phyloP scores from a whole-genome alignment of 73 alveolate genomes.

The Halteria grandinella region DNA sequence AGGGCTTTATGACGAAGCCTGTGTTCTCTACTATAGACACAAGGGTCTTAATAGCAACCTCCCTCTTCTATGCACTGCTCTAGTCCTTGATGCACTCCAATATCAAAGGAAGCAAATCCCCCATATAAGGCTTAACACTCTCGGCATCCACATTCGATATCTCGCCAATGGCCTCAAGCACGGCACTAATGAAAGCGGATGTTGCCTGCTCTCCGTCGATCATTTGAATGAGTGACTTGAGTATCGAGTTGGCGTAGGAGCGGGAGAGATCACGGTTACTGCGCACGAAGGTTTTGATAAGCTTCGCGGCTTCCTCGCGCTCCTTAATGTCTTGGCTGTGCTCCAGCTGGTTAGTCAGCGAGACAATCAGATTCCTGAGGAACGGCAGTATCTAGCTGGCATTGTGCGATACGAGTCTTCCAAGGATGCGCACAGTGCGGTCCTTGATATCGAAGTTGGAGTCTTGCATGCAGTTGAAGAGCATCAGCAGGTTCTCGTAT shows the following conservation, averaged over 20 bases:
- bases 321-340: slow-evolving; percentile 68
- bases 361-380: slow-evolving; percentile 73
- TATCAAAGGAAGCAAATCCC: slow-evolving; percentile 74
- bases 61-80: slow-evolving; percentile 77
- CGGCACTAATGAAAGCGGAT: slow-evolving; percentile 73
- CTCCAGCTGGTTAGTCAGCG: slow-evolving; percentile 61
- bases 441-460: slow-evolving; percentile 76
- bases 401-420: slow-evolving; percentile 76
- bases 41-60: slow-evolving; percentile 77
- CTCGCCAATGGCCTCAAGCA: slow-evolving; percentile 80
- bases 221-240: slow-evolving; percentile 62
- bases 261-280: slow-evolving; percentile 62
- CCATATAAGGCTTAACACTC: slow-evolving; percentile 67
- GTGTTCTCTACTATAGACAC: slow-evolving; percentile 76
- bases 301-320: slow-evolving; percentile 70
- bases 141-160: slow-evolving; percentile 67
- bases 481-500: slow-evolving; percentile 71
- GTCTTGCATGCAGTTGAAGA: slow-evolving; percentile 83
- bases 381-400: slow-evolving; percentile 77
- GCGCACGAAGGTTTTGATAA: slow-evolving; percentile 73
- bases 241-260: slow-evolving; percentile 72
- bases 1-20: slow-evolving; percentile 78
- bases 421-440: slow-evolving; percentile 75
- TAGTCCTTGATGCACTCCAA: slow-evolving; percentile 79
- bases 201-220: slow-evolving; percentile 70